Base-by-base conservation (phyloP, 2,329 filamentous ascomycete genomes). In the Alternaria arborescens region DNA sequence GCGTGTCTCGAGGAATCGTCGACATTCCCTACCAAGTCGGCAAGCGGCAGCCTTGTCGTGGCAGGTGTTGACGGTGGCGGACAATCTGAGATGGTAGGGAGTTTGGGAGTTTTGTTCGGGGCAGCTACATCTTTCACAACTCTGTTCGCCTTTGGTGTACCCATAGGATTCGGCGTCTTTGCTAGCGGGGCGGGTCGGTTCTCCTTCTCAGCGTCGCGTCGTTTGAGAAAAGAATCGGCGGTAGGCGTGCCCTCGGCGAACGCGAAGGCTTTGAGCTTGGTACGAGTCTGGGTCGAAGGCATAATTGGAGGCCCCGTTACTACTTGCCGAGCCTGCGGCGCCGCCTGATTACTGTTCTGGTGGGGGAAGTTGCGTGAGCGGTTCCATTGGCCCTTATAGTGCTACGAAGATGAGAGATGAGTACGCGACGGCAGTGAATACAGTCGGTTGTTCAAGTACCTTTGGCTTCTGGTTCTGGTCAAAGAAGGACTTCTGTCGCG, bases 1-100 rank as follows among this genome's bases (percentile, higher is more conserved):
- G 79, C 78, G 58, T 80, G 79, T 66, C 81, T 83, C 38, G 82
- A 80, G 10, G 81, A 81, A 69, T 88, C 85, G 72, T 89, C 87
- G 48, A 83, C 82, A 71, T 88, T 87, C 63, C 86, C 86, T 46
- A 89, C 86, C 32, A 89, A 78, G 62, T 89, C 87, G 32, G 86
- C 85, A 12, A 89, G 77, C 24, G 87, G 85, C 40, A 89, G 82
- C 56, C 86, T 80, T 43, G 86, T 80, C 36, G 86, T 84, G 24
- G 83, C 84, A 2, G 87, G 87, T 14, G 87, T 89, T 41, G 86
- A 86, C 3, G 87, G 87, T 16, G 80, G 80, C 28, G 79, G 76
- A 50, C 68, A 73, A 42, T 69, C 69, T 50, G 63, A 71, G 5
- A 62, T 68, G 22, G 70, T 70, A 3, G 65, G 67, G 11, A 71